Conservation (phyloP, 164 flowering plant genomes). For the Macadamia tetraphylla region DNA sequence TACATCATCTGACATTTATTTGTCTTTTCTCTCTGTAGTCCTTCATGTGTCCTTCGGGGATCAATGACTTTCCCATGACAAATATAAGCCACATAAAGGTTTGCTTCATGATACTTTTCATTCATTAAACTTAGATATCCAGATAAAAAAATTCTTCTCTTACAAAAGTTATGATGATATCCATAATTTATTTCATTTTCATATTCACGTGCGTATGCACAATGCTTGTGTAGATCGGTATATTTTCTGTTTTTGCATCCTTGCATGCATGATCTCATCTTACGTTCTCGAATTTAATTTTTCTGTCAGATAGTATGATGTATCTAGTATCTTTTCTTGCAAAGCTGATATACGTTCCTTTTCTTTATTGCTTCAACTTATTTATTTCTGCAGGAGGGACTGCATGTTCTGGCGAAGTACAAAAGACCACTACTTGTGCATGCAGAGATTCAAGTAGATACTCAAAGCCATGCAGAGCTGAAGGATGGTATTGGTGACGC, state of each 20-base stretch:
- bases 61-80: constrained; percentile 98
- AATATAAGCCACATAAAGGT: constrained; percentile 88
- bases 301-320: too few species aligned
- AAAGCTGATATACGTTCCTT: neutral
- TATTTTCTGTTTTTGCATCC: neutral
- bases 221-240: neutral
- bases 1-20: constrained; percentile 2
- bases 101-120: constrained; percentile 9
- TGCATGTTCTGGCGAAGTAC: constrained; percentile 72
- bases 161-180: neutral
- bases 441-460: constrained; percentile 65
- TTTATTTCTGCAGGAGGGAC: constrained; percentile 51
- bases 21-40: constrained; percentile 49
- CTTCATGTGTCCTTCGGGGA: constrained; percentile 99
- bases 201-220: neutral
- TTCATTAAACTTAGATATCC: neutral
- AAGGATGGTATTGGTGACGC: constrained; percentile 32
- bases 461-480: constrained; percentile 21
- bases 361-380: constrained; percentile 3
- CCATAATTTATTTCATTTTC: neutral
- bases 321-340: too few species aligned
- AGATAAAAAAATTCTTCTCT: neutral
- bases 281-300: neutral
- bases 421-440: constrained; percentile 93
- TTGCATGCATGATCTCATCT: neutral